phyloP scores from a whole-genome alignment of 2,329 filamentous ascomycete species.

The Xylariaceae sp. region DNA sequence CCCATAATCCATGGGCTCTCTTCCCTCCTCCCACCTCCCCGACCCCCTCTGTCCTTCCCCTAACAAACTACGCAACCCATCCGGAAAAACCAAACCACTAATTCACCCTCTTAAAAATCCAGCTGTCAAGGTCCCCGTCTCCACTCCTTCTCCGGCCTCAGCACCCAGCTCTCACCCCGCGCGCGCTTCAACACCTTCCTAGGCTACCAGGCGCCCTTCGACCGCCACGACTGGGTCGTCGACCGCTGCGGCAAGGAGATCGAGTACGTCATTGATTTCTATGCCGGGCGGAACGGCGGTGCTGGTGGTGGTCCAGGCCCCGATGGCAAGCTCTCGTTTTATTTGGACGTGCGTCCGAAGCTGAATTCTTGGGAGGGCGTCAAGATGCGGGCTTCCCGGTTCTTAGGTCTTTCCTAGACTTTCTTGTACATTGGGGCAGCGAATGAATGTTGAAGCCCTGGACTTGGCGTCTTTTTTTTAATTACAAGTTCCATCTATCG shows the following conservation, averaged over 20 bases:
- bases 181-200: constrained; percentile 78
- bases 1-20: neutral
- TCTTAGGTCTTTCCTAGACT: constrained; percentile 38
- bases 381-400: constrained; percentile 58
- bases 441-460: neutral
- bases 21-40: constrained; percentile 1
- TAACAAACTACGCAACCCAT: no score
- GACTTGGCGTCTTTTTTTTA: neutral
- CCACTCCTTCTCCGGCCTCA: constrained; percentile 76
- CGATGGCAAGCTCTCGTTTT: constrained; percentile 53
- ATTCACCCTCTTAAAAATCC: constrained; percentile 20
- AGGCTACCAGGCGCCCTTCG: constrained; percentile 90
- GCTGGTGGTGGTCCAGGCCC: no score
- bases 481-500: no score
- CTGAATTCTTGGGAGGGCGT: constrained; percentile 64
- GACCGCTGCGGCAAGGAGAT: constrained; percentile 81
- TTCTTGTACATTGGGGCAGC: neutral
- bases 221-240: constrained; percentile 95
- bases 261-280: constrained; percentile 98
- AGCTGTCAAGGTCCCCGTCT: constrained; percentile 75
- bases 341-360: constrained; percentile 65
- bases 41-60: neutral
- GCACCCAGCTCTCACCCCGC: constrained; percentile 68
- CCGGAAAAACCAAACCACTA: neutral
- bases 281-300: constrained; percentile 61